Percentiles rank a stretch among this genome's conserved stretches.
phyloP scores from a whole-genome alignment of 441 rosid species.

The Capsella rubella region DNA sequence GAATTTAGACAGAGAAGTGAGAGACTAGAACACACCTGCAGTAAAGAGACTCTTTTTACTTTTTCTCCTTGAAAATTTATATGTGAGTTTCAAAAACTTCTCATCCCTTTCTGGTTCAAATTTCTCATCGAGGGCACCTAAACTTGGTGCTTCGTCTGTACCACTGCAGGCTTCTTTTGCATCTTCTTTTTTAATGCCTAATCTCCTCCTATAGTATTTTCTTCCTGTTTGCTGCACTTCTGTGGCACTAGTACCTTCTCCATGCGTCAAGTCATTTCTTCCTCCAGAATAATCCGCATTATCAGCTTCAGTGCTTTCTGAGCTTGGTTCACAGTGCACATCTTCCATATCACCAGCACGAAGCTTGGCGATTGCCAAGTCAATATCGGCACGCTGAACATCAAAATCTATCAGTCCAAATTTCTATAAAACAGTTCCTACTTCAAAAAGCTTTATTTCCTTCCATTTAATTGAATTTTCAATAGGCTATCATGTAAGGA shows the following conservation, averaged over 20 bases:
- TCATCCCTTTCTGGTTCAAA: constrained; percentile 53
- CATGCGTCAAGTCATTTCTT: constrained; percentile 46
- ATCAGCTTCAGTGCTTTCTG: constrained; percentile 65
- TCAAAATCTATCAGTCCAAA: constrained; percentile 39
- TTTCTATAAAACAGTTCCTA: constrained; percentile 22
- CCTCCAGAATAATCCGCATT: constrained; percentile 54
- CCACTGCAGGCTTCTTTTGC: constrained; percentile 73
- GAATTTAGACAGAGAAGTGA: constrained; percentile 28
- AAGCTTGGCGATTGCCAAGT: constrained; percentile 70
- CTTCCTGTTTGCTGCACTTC: constrained; percentile 51
- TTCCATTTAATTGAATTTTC: constrained; percentile 4
- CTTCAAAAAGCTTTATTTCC: constrained; percentile 7
- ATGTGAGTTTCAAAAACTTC: constrained; percentile 53
- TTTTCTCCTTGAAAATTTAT: constrained; percentile 67
- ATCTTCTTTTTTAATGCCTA: constrained; percentile 54
- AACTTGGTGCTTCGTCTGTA: constrained; percentile 62
- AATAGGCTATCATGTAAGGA: constrained; percentile 9
- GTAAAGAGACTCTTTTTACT: constrained; percentile 77
- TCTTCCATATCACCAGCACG: constrained; percentile 67
- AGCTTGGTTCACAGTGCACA: constrained; percentile 64
- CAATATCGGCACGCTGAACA: constrained; percentile 69
- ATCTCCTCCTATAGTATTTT: constrained; percentile 49
- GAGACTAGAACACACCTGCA: constrained; percentile 60
- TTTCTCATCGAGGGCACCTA: constrained; percentile 53
- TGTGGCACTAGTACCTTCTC: constrained; percentile 51